A percentile compares a stretch with the other conserved stretches of the same genome.
These are phyloP conservation scores for Cordyceps pruinosa DNA, from an alignment of 2,329 filamentous ascomycete genomes.

Conservation along the genomic window DNA sequence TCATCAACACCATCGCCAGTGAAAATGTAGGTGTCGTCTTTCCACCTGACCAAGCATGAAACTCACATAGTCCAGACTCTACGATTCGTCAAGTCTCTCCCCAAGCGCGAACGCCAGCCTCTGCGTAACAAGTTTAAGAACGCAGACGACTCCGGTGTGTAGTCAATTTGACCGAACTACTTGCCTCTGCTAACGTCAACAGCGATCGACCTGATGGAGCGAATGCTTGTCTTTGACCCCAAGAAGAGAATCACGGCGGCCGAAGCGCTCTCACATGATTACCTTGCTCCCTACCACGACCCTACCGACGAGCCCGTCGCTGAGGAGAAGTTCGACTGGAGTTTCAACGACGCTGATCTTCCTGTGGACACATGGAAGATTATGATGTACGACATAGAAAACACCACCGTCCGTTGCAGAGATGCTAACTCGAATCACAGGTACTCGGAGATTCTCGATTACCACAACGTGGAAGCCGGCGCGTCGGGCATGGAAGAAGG, in stretches of 20 bases:
- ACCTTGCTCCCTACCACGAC: conserved; percentile 94
- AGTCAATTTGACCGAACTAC: not conserved
- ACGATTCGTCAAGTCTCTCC: conserved; percentile 93
- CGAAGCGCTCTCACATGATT: conserved; percentile 82
- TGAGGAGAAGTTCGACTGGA: conserved; percentile 99
- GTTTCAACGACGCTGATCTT: conserved; percentile 95
- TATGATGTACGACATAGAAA: conserved; percentile 74
- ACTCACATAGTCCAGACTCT: conserved; percentile 56
- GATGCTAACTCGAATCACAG: conserved; percentile 36
- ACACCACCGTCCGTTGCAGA: not conserved
- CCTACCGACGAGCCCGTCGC: conserved; percentile 92
- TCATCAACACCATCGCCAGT: conserved; percentile 96
- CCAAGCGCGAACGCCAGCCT: conserved; percentile 86
- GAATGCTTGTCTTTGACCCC: conserved; percentile 98
- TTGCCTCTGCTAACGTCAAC: conserved; percentile 25
- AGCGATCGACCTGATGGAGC: conserved; percentile 91
- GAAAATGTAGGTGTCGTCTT: conserved; percentile 67
- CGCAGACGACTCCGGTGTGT: conserved; percentile 73
- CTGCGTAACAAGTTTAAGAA: conserved; percentile 89
- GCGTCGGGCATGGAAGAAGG: conserved; percentile 14
- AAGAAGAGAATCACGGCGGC: conserved; percentile 86
- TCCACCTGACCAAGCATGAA: conserved; percentile 15
- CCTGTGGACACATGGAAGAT: conserved; percentile 99
- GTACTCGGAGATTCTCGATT: conserved; percentile 98
- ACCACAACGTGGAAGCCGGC: conserved; percentile 78